Percentiles rank a stretch among this genome's conserved stretches.
Conservation (phyloP, 352 stramenopile genomes). For the Phytophthora megakarya region DNA sequence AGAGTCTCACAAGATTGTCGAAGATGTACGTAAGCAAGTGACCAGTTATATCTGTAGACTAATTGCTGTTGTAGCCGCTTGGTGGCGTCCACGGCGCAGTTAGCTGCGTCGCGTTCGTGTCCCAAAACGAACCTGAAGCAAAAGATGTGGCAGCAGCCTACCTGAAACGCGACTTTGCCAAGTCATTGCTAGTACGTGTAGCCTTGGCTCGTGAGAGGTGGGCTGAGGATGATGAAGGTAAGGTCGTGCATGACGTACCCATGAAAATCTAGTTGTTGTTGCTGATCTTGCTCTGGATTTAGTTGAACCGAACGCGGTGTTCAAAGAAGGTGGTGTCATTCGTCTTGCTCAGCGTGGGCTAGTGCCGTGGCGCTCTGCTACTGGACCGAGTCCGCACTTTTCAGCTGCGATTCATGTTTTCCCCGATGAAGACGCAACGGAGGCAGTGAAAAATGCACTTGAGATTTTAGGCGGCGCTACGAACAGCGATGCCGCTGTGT, state of each 20-base stretch:
- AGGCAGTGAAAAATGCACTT: conserved; percentile 56
- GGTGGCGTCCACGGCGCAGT: conserved; percentile 56
- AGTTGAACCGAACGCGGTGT: conserved; percentile 30
- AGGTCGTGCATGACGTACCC: background rate
- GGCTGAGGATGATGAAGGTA: conserved; percentile 43
- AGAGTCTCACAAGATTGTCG: conserved; percentile 14
- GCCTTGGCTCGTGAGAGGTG: conserved; percentile 58
- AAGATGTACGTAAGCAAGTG: conserved; percentile 24
- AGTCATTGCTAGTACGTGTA: conserved; percentile 61
- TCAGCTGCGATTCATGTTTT: conserved; percentile 48
- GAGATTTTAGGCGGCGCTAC: conserved; percentile 56
- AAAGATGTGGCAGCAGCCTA: conserved; percentile 46
- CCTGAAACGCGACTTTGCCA: conserved; percentile 74
- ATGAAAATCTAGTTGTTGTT: conserved; percentile 18
- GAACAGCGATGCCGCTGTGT: conserved; percentile 17
- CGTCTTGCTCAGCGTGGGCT: conserved; percentile 49
- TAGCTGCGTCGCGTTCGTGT: conserved; percentile 62
- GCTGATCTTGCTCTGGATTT: conserved; percentile 28
- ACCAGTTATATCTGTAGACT: background rate
- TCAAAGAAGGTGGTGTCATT: conserved; percentile 47
- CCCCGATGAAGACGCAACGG: conserved; percentile 45
- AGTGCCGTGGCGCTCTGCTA: conserved; percentile 44
- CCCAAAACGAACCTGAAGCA: conserved; percentile 32
- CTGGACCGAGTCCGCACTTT: conserved; percentile 39
- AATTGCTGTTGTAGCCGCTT: conserved; percentile 23